These are phyloP conservation scores for Epichloe coenophiala DNA, from an alignment of 2,329 filamentous ascomycete species.

Conservation along the genomic window DNA sequence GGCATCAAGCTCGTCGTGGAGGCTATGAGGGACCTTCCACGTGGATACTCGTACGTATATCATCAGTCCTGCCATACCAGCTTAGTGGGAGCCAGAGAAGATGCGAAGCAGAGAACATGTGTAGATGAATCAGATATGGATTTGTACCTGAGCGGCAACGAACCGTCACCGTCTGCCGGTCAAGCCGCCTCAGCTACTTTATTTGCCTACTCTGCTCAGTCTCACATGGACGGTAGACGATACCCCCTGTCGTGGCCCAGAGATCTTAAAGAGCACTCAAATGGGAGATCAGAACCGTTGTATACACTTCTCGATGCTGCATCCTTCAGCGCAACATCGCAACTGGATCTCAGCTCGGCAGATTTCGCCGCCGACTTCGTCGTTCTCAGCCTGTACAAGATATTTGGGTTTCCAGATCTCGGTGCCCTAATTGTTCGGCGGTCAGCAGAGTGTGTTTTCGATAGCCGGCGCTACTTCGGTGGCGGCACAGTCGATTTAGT, in stretches of 20 bases:
- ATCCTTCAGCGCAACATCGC: conserved; percentile 63
- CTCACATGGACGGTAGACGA: conserved; percentile 77
- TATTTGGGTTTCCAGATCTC: conserved; percentile 92
- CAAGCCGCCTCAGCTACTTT: conserved; percentile 19
- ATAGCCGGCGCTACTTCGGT: conserved; percentile 69
- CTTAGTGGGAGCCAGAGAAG: conserved; percentile 65
- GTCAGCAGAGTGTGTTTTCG: conserved; percentile 48
- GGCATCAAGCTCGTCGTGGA: conserved; percentile 80
- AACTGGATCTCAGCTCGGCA: conserved; percentile 53
- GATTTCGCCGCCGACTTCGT: conserved; percentile 65
- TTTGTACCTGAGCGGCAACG: conserved; percentile 42
- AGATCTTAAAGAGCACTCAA: conserved; percentile 23
- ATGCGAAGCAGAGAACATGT: conserved; percentile 52
- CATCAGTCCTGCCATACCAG: conserved; percentile 81
- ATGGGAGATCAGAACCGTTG: conserved; percentile 15
- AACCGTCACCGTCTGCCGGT: conserved; percentile 14
- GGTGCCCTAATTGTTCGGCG: conserved; percentile 75
- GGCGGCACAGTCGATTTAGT: conserved; percentile 92
- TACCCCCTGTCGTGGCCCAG: conserved; percentile 62
- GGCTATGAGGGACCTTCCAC: conserved; percentile 50
- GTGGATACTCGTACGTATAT: conserved; percentile 73
- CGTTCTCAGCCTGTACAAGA: conserved; percentile 84
- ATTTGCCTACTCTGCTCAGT: conserved; percentile 83
- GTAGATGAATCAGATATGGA: conserved; percentile 52
- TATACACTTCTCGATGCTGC: conserved; percentile 78